These are phyloP conservation scores for Neonectria magnoliae DNA, from an alignment of 2,329 filamentous ascomycete genomes.

Conservation along the genomic window DNA sequence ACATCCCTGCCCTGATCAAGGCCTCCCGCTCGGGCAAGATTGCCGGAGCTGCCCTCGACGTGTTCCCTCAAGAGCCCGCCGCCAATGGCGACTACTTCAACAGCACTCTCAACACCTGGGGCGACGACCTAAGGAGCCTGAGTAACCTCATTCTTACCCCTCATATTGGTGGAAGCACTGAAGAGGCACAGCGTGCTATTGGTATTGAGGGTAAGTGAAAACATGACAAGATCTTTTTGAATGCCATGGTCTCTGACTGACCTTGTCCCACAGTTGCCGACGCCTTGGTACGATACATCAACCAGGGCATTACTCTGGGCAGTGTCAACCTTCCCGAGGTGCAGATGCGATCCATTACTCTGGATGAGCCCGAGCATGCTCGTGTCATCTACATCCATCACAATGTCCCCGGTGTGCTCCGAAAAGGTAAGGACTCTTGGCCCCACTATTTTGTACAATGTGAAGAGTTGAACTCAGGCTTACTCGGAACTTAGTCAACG, in stretches of 20 bases:
- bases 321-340: constrained; percentile 98
- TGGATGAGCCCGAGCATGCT: constrained; percentile 89
- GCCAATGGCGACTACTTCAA: constrained; percentile 97
- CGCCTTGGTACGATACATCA: constrained; percentile 92
- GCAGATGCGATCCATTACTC: constrained; percentile 85
- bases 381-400: constrained; percentile 97
- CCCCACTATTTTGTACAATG: not conserved
- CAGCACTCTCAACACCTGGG: constrained; percentile 83
- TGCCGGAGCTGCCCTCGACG: constrained; percentile 94
- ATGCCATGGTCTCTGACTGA: constrained; percentile 17
- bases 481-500: constrained; percentile 73
- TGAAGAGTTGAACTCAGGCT: not conserved
- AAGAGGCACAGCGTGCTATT: constrained; percentile 96
- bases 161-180: constrained; percentile 96
- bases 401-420: constrained; percentile 94
- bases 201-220: constrained; percentile 76
- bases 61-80: constrained; percentile 92
- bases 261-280: constrained; percentile 70
- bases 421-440: constrained; percentile 69
- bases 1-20: constrained; percentile 90
- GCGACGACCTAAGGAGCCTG: constrained; percentile 82
- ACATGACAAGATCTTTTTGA: not conserved
- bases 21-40: constrained; percentile 87
- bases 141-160: constrained; percentile 96
- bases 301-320: constrained; percentile 89